Conservation (phyloP, 2,329 filamentous ascomycete genomes). For the Penicillium sp. region DNA sequence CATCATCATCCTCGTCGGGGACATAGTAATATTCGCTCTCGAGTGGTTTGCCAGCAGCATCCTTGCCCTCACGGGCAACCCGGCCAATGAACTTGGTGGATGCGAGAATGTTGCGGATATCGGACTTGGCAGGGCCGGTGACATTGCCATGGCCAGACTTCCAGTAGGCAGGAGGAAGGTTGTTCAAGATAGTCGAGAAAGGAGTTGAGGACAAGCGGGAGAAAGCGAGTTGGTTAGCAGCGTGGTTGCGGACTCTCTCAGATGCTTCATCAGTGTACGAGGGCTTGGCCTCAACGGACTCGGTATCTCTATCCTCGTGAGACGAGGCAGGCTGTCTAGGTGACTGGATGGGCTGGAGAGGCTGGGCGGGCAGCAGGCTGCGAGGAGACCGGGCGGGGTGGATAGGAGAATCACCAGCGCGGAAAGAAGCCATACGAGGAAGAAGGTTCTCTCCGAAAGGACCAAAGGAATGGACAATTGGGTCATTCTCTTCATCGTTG, state of each 20-base stretch:
- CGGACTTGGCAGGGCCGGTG: slow-evolving; percentile 56
- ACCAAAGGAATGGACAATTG: slow-evolving; percentile 87
- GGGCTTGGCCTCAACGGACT: slow-evolving; percentile 20
- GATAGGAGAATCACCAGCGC: slow-evolving; percentile 64
- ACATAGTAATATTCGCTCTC: slow-evolving; percentile 98
- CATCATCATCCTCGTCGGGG: slow-evolving; percentile 80
- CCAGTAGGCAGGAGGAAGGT: slow-evolving; percentile 68
- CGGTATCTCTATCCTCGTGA: slow-evolving; percentile 21
- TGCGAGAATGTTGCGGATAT: slow-evolving; percentile 72
- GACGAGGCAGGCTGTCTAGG: slow-evolving; percentile 29
- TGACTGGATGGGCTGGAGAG: slow-evolving; percentile 36
- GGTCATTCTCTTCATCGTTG: slow-evolving; percentile 91
- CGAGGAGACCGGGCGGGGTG: slow-evolving; percentile 36
- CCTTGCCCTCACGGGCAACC: slow-evolving; percentile 88
- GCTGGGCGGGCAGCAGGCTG: slow-evolving; percentile 30
- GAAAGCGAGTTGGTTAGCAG: slow-evolving; percentile 93
- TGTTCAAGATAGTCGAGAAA: slow-evolving; percentile 82
- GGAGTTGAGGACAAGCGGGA: slow-evolving; percentile 90
- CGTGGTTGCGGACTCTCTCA: slow-evolving; percentile 67
- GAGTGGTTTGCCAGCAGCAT: slow-evolving; percentile 87
- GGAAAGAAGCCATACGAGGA: slow-evolving; percentile 77
- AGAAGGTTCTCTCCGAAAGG: slow-evolving; percentile 85
- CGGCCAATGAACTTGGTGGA: slow-evolving; percentile 78
- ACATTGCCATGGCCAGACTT: slow-evolving; percentile 53
- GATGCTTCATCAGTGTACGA: slow-evolving; percentile 27